Conservation (phyloP, 2,329 filamentous ascomycete genomes). For the Nigrospora oryzae region DNA sequence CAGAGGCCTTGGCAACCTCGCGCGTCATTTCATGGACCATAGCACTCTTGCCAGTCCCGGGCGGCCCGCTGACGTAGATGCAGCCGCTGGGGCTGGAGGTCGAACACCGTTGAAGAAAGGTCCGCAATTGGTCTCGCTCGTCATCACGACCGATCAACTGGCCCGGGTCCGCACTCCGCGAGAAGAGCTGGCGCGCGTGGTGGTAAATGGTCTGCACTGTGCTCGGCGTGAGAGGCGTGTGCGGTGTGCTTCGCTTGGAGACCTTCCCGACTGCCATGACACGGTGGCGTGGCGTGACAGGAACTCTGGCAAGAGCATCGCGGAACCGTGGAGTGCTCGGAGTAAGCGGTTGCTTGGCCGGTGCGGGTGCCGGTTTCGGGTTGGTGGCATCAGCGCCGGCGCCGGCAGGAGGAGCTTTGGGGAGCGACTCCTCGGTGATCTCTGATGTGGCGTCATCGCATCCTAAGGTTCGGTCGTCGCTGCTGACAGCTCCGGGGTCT, state of each 20-base stretch:
- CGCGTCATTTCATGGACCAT: conserved; percentile 75
- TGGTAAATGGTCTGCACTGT: conserved; percentile 73
- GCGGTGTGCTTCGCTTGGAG: conserved; percentile 70
- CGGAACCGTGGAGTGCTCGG: conserved; percentile 71
- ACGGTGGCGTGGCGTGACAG: conserved; percentile 75
- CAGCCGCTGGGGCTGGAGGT: conserved; percentile 62
- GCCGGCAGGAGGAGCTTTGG: not conserved
- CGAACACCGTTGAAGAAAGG: conserved; percentile 60
- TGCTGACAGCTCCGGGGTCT: conserved; percentile 40
- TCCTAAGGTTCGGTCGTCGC: conserved; percentile 12
- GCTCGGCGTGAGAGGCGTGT: conserved; percentile 63
- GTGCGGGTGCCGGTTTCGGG: not conserved
- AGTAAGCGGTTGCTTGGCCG: conserved; percentile 39
- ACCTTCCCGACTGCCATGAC: conserved; percentile 70
- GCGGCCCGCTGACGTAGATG: conserved; percentile 90
- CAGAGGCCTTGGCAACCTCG: conserved; percentile 39
- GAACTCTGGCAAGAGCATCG: conserved; percentile 65
- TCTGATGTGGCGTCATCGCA: conserved; percentile 24
- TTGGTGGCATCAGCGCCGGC: too few relatives aligned
- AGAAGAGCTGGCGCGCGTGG: conserved; percentile 78
- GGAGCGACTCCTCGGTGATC: conserved; percentile 22
- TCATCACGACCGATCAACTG: conserved; percentile 71
- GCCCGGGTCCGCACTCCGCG: conserved; percentile 66
- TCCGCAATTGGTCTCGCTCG: conserved; percentile 54
- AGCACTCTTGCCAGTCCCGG: conserved; percentile 94